Evolutionary conservation across 1,139 yeast genomes (phyloP).

Genomic region (Pichia sp.): DNA sequence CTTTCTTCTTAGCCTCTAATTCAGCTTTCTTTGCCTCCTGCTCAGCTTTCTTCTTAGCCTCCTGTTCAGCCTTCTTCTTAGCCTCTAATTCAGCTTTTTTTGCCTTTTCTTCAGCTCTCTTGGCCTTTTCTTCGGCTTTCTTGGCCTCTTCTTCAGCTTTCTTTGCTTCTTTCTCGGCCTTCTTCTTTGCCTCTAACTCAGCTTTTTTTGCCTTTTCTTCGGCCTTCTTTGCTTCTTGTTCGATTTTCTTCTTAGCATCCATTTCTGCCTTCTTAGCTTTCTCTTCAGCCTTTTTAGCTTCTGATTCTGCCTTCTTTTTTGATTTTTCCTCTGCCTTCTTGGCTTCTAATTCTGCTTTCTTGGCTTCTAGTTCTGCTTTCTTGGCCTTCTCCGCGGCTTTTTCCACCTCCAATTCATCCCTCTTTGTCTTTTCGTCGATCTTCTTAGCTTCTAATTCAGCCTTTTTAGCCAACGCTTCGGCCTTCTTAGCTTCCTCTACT

Average conservation of each 20-base stretch:
- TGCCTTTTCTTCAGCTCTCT: neutral
- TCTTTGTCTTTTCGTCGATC: no score
- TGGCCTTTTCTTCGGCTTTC: conserved; percentile 1
- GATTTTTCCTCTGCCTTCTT: no score
- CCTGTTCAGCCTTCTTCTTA: neutral
- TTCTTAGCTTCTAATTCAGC: no score
- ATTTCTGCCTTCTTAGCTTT: conserved; percentile 4
- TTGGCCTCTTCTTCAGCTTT: neutral
- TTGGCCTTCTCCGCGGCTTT: conserved; percentile 1
- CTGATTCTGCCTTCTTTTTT: conserved; percentile 1
- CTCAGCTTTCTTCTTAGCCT: neutral
- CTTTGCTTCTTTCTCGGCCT: conserved; percentile 5
- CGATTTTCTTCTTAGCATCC: conserved; percentile 2
- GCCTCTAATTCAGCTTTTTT: conserved; percentile 1
- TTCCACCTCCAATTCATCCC: neutral
- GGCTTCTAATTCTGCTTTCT: neutral
- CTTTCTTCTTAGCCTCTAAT: conserved; percentile 1
- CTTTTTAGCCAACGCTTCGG: no score
- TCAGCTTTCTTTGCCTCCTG: neutral
- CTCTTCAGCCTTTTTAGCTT: conserved; percentile 2
- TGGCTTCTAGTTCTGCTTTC: no score
- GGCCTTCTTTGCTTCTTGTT: conserved; percentile 5
- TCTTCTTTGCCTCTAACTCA: neutral
- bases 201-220: neutral
- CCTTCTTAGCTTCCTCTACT: neutral